Conservation (phyloP, 2,329 filamentous ascomycete species). For the Hymenoscyphus linearis region DNA sequence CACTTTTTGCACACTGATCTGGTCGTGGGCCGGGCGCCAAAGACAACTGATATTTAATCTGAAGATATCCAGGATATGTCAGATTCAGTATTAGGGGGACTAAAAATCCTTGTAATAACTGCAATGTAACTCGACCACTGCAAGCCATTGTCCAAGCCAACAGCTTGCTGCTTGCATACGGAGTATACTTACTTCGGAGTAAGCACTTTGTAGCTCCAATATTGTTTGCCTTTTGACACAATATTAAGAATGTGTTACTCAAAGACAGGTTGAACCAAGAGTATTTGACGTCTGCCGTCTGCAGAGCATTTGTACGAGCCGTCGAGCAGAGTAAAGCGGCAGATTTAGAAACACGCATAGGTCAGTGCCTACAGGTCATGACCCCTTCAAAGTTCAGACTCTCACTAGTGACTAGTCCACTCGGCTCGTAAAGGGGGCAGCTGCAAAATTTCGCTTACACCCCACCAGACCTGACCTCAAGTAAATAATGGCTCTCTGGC, state of each 20-base stretch:
- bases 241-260: too few relatives aligned
- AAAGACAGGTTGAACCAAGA: too few relatives aligned
- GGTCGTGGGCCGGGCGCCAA: neutral
- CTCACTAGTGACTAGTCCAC: neutral
- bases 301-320: too few relatives aligned
- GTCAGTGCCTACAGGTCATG: neutral
- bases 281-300: too few relatives aligned
- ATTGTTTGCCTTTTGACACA: too few relatives aligned
- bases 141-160: slow-evolving; percentile 6
- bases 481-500: neutral
- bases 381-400: neutral
- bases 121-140: neutral
- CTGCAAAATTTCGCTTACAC: neutral
- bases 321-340: too few relatives aligned
- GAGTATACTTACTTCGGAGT: too few relatives aligned
- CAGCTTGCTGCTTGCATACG: neutral
- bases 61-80: neutral
- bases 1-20: neutral
- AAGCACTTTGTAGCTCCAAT: too few relatives aligned
- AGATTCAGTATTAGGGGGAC: neutral
- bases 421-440: neutral
- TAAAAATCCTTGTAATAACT: neutral
- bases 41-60: neutral
- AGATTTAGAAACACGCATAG: too few relatives aligned
- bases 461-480: neutral